Evolutionary conservation across 768 basidiomycete species (phyloP).

Genomic region (Neoboletus brunneissimus): DNA sequence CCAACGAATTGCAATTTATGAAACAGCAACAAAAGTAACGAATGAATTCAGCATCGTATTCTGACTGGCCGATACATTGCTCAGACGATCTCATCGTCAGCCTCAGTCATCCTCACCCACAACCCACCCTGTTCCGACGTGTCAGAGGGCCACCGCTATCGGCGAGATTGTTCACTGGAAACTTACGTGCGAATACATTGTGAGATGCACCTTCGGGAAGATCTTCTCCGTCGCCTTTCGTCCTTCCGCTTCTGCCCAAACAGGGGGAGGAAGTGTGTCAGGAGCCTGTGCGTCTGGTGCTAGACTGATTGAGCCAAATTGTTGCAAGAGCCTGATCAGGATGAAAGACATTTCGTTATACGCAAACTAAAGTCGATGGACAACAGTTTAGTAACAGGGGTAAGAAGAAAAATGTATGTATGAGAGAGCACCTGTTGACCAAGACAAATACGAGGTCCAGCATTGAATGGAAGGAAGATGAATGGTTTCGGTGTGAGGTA

Average conservation of each 20-base stretch:
- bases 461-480: constrained; percentile 70
- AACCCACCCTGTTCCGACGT: constrained; percentile 43
- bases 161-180: background rate
- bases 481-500: constrained; percentile 63
- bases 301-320: constrained; percentile 48
- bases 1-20: background rate
- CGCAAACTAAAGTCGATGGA: constrained; percentile 39
- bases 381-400: background rate
- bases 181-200: constrained; percentile 48
- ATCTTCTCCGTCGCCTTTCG: constrained; percentile 51
- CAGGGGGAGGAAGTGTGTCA: constrained; percentile 42
- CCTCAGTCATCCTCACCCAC: constrained; percentile 45
- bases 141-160: background rate
- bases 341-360: constrained; percentile 63
- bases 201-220: constrained; percentile 52
- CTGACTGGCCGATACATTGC: too few species aligned
- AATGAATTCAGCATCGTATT: background rate
- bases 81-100: constrained; percentile 9
- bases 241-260: constrained; percentile 45
- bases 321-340: constrained; percentile 60
- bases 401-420: background rate
- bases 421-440: constrained; percentile 49
- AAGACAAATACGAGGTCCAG: constrained; percentile 53
- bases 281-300: constrained; percentile 46
- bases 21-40: background rate